Base-by-base conservation (phyloP, 257 asterid genomes). In the Anisodus acutangulus region DNA sequence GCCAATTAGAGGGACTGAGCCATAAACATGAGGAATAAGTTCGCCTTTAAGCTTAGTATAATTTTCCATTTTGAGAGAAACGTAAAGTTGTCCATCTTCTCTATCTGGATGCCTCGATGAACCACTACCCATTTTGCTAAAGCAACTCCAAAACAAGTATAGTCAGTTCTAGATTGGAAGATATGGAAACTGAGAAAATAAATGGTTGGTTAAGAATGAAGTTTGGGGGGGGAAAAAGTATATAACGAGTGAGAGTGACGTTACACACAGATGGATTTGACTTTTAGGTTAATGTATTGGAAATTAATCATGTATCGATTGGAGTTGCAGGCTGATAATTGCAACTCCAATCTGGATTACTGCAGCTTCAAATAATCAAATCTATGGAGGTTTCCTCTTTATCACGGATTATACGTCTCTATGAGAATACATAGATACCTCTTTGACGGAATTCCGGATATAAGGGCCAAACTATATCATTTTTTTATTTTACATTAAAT, bases 21-120 rank as follows among this genome's bases (percentile, higher is more conserved):
- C 99, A 83, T 86, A 94, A 82, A 94, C 97, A 51, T 94, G 98
- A 55, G 99, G 99, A 15, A 89, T 79, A 85, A 96, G 97, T n/a
- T 93, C 95, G 69, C 92, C 93, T 63, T 86, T 90, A 89, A 87
- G 93, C 71, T 87, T 88, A 31, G 35, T 31, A 83, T 85, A 91
- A 88, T 93, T 92, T 89, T 96, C 98, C 98, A 96, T 94, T 88
- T 91, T 94, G 83, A 96, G 98, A 53, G 99, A 96, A 53, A 96
- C 97, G 76, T 90, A 96, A 88, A 96, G 97, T 78, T 94, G 99
- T 16, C 97, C 96, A 89, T 95, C 97, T 62, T 91, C 98, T 82
- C 89, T 88, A 80, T 96, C 98, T 7, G 89, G 87, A 71, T 90
- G 89, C 88, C 81, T 94, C 8, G 98, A 96, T 71, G 95, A 81